phyloP scores from a whole-genome alignment of 345 rosid species.

The Moringa oleifera region DNA sequence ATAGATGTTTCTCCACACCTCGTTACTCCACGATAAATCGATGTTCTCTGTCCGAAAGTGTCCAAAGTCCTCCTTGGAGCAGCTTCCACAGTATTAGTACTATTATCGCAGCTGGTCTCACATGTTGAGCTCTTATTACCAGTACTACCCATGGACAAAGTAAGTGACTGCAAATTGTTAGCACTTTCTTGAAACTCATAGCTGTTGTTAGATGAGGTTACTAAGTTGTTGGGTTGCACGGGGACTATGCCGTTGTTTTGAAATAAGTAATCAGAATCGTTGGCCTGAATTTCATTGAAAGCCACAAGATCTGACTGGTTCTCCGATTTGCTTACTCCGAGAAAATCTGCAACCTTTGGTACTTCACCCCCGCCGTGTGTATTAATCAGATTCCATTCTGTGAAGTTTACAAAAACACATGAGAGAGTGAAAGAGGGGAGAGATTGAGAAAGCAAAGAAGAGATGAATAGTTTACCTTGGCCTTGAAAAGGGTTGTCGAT shows the following conservation, averaged over 20 bases:
- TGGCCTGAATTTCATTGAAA: conserved; percentile 55
- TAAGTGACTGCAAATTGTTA: conserved; percentile 68
- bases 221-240: conserved; percentile 38
- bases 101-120: conserved; percentile 65
- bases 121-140: conserved; percentile 41
- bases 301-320: conserved; percentile 58
- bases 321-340: conserved; percentile 85
- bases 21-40: conserved; percentile 96
- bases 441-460: neutral
- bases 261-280: conserved; percentile 56
- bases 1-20: conserved; percentile 33
- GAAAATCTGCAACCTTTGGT: conserved; percentile 95
- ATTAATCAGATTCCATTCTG: conserved; percentile 81
- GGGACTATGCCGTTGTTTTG: conserved; percentile 50
- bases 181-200: conserved; percentile 67
- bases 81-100: conserved; percentile 48
- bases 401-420: neutral
- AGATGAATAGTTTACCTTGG: conserved; percentile 53
- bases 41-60: conserved; percentile 94
- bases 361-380: conserved; percentile 55
- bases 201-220: conserved; percentile 25
- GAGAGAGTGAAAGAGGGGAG: neutral
- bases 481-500: conserved; percentile 77
- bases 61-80: conserved; percentile 83
- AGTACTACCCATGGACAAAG: conserved; percentile 88